phyloP scores from a whole-genome alignment of 2,329 filamentous ascomycete species.

The Gremmenia infestans region DNA sequence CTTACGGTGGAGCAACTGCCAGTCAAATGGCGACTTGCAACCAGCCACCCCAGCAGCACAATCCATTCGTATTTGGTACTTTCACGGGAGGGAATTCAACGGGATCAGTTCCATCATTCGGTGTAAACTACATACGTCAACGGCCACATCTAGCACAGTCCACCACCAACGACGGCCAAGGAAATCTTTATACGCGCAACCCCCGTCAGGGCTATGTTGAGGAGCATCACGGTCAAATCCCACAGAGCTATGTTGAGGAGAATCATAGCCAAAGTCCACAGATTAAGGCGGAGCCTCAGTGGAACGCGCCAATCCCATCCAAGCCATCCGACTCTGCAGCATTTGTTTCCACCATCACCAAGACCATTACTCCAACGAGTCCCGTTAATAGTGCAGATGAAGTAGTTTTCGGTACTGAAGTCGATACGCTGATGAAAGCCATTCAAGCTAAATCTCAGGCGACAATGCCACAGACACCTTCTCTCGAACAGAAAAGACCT shows the following conservation, averaged over 20 bases:
- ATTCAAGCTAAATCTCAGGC: conserved; percentile 65
- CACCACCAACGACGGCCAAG: conserved; percentile 13
- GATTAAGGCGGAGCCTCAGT: conserved; percentile 31
- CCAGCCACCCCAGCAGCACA: conserved; percentile 31
- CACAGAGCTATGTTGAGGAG: conserved; percentile 26
- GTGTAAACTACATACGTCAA: conserved; percentile 27
- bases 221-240: conserved; percentile 29
- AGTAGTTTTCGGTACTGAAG: conserved; percentile 70
- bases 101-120: conserved; percentile 26
- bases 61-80: conserved; percentile 39
- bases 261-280: conserved; percentile 30
- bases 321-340: conserved; percentile 11
- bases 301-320: conserved; percentile 18
- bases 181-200: conserved; percentile 31
- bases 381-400: conserved; percentile 27
- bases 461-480: conserved; percentile 27
- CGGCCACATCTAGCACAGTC: conserved; percentile 30
- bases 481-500: conserved; percentile 17
- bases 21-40: conserved; percentile 39
- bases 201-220: conserved; percentile 29
- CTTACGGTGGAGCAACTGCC: conserved; percentile 42
- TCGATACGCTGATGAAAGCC: conserved; percentile 83
- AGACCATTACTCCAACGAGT: conserved; percentile 7
- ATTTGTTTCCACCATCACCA: conserved; percentile 11
- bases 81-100: conserved; percentile 30